Evolutionary conservation across 23 red algal species (phyloP), one percentile per base, ranked within the genome.

Genomic region (Chondrus crispus): DNA sequence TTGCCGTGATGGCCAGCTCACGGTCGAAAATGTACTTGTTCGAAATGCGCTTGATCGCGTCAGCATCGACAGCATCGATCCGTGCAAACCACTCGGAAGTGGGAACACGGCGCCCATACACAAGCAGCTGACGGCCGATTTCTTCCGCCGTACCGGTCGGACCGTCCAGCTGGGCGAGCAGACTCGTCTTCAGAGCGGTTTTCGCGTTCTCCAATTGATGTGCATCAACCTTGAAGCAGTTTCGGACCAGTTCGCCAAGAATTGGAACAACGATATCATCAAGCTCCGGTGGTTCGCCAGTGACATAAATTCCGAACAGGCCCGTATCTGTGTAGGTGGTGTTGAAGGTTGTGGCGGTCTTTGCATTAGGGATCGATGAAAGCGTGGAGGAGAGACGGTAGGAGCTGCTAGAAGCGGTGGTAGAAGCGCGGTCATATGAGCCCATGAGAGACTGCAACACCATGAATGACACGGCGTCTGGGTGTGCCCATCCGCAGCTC

Each of bases 311-410:
- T 13, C 97, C 97, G 43, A 96, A 96, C 37, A 99, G 84, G 68
- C 97, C 97, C 24, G 97, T 99, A 78, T 99, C 97, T 5, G 94
- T 94, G 84, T 99, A 99, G 22, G 97, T 93, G 30, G 97, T 99
- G 81, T 99, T 99, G 84, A 96, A 99, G 6, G 91, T 80, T 4
- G 85, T 91, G 28, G 70, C 92, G 29, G 91, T 84, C 54, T 91
- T 80, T 48, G 82, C 85, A 41, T 76, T 84, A 26, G 89, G 85
- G 46, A 95, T 72, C 46, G 49, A 38, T 53, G 55, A 79, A 38
- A 99, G 62, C 38, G 78, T 89, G 40, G 47, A 71, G 57, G 88
- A 70, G 37, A 98, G 66, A 18, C 92, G 91, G 39, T 82, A 93
- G 7, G 92, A 95, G 68, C 86, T 76, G 47, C 18, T 53, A 53